These are phyloP conservation scores for Globisporangium paroecandrum DNA, from an alignment of 352 stramenopile species.

Conservation along the genomic window DNA sequence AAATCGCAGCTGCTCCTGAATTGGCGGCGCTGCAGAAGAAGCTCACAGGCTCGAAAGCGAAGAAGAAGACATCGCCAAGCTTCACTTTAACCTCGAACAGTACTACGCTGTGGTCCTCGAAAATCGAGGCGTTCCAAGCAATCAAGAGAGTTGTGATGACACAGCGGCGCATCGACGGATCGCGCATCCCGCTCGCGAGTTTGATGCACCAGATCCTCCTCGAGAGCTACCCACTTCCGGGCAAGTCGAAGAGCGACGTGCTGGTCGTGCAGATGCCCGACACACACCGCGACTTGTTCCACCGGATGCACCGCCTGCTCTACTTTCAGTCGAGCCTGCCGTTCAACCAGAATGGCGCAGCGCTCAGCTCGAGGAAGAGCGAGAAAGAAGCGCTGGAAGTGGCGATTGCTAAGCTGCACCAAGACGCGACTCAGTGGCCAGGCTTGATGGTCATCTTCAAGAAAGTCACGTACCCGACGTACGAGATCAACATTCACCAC, in stretches of 20 bases:
- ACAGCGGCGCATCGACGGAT: slow-evolving; percentile 70
- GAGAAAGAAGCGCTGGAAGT: slow-evolving; percentile 22
- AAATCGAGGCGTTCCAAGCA: slow-evolving; percentile 36
- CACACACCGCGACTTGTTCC: slow-evolving; percentile 42
- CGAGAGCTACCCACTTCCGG: slow-evolving; percentile 33
- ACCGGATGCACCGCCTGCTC: slow-evolving; percentile 69
- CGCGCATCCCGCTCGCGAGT: slow-evolving; percentile 51
- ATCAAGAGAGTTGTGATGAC: slow-evolving; percentile 50
- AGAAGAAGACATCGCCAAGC: slow-evolving; percentile 9
- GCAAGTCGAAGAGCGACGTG: slow-evolving; percentile 34
- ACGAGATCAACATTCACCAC: slow-evolving; percentile 29
- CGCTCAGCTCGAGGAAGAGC: slow-evolving; percentile 7
- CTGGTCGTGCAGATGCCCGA: slow-evolving; percentile 49
- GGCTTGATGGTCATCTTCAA: slow-evolving; percentile 74
- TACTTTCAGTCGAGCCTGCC: slow-evolving; percentile 58
- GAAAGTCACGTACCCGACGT: slow-evolving; percentile 58
- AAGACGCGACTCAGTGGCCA: slow-evolving; percentile 64
- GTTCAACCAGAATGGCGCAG: slow-evolving; percentile 5
- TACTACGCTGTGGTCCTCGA: slow-evolving; percentile 19
- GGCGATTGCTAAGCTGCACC: slow-evolving; percentile 27
- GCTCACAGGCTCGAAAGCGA: slow-evolving; percentile 46
- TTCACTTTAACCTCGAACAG: neutral
- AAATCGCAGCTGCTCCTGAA: slow-evolving; percentile 44
- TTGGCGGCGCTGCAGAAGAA: slow-evolving; percentile 49
- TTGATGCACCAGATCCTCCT: slow-evolving; percentile 64